Base-by-base conservation (phyloP, 2,329 filamentous ascomycete species). In the Nemania sp. region DNA sequence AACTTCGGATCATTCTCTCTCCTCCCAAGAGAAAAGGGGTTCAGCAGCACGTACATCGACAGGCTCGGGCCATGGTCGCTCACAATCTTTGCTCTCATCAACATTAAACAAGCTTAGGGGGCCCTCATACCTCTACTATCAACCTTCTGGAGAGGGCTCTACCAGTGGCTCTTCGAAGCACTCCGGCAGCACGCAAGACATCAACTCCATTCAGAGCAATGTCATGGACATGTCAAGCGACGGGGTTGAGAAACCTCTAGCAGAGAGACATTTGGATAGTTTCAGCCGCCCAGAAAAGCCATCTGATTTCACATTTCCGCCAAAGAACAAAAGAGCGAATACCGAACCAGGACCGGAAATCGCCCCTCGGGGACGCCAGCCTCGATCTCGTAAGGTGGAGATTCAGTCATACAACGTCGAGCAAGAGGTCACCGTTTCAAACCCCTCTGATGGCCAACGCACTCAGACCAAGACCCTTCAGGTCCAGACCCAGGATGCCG, bases 81-180 rank as follows among this genome's bases (percentile, higher is more conserved):
- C 71, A 32, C 70, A 72, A 57, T 74, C 72, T 25, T 56, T 74
- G 45, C 67, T 74, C 21, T 66, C 72, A 6, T 72, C 69, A 13
- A 72, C 71, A 5, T 56, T 71, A 37, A 72, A 62, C 43, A 72
- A 70, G 43, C 59, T 74, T 11, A 70, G 69, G 48, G 72, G 72
- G 3, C 71, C 71, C n/a, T 73, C 72, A 12, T 73, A 73, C 54
- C 65, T 74, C 3, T 72, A 72, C 46, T 69, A 70, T 42, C 67
- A 68, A 18, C 57, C 66, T 3, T 45, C 62, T 13, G 69, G 68
- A 52, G 56, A 60, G 13, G 25, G 48, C 11, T 55, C 65, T 20
- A 53, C 54, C 5, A 50, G 51, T 29, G 48, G 65, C 15, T 40
- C 48, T 20, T 59, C 57, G 13, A 66, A 65, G 21, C 62, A 64